phyloP scores from a whole-genome alignment of 2,329 filamentous ascomycete genomes.

The Atkinsonella texensis region DNA sequence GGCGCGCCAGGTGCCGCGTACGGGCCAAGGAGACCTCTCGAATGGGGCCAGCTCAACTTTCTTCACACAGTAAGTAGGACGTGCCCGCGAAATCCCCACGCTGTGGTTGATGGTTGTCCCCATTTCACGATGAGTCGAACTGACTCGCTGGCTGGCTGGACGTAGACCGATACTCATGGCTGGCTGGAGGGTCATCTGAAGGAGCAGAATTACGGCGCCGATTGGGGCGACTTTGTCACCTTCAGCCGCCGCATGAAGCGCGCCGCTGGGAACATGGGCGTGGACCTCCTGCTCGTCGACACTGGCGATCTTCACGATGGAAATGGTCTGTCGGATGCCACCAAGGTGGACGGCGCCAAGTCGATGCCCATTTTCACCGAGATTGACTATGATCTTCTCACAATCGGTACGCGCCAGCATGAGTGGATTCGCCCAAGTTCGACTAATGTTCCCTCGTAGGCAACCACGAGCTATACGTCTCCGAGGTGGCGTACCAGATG shows the following conservation, averaged over 20 bases:
- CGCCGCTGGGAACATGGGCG: constrained; percentile 41
- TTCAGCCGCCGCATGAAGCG: constrained; percentile 48
- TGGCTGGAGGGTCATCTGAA: constrained; percentile 51
- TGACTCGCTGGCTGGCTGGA: neutral
- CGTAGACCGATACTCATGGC: constrained; percentile 44
- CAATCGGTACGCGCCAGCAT: constrained; percentile 21
- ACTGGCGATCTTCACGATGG: constrained; percentile 58
- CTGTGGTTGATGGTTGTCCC: neutral
- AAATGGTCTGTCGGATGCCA: constrained; percentile 49
- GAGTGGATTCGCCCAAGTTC: neutral
- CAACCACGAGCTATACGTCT: constrained; percentile 55
- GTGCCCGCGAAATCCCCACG: neutral
- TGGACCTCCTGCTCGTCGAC: constrained; percentile 49
- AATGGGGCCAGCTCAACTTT: constrained; percentile 54
- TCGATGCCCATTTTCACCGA: constrained; percentile 35
- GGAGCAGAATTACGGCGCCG: constrained; percentile 50
- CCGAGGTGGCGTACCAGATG: constrained; percentile 49
- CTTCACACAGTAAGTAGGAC: constrained; percentile 38
- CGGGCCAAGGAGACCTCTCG: constrained; percentile 32
- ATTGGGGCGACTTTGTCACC: constrained; percentile 54
- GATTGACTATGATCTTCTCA: constrained; percentile 29
- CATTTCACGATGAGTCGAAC: neutral
- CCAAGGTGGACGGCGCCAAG: constrained; percentile 40
- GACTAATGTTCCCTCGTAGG: constrained; percentile 14
- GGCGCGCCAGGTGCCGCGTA: constrained; percentile 29